Base-by-base conservation (phyloP, 805 yeast species). In the Wickerhamomyces canadensis region DNA sequence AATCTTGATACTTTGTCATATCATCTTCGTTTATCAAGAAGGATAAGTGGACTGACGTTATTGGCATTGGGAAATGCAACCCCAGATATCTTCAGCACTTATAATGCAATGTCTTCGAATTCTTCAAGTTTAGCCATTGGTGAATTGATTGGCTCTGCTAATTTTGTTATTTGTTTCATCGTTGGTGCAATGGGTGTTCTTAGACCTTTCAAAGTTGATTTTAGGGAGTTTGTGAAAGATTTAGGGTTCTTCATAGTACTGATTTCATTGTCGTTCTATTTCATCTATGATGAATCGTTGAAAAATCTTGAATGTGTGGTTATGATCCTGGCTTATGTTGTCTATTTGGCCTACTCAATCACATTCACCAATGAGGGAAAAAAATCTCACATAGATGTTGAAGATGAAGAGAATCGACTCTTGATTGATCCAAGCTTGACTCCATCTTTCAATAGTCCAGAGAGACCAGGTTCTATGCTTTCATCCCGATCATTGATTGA, bases 51-150 rank as follows among this genome's bases (percentile, higher is more conserved):
- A 0, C 70, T 91, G 46, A 89, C 97, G 0, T 62, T 91, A 17
- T 64, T 93, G 36, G 95, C 98, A 0, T 69, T 91, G 42, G 98
- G 97, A 0, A 91, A 91, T 60, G 95, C 96, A 4, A 72, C 94
- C 0, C 96, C 97, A 0, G 98, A 91, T 57, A 77, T 91, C 4
- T 72, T 88, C 26, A 75, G 91, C 33, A 87, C 96, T 0, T 85
- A 78, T 55, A 79, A 81, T 34, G 95, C 97, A 4, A 74, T 93
- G 76, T 68, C 71, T 11, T 62, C 77, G 1, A 80, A 76, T n/a
- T 75, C 85, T 1, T 76, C 82, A 0, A 73, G 86, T 0, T 64
- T 91, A 54, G 97, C 98, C 0, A 61, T 91, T 6, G 93, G 96
- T 1, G 97, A 89, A 56, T 65, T 91, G n/a, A 61, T 88, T 23